Conservation (phyloP, 495 filamentous ascomycete species). For the Aspergillus leporis region DNA sequence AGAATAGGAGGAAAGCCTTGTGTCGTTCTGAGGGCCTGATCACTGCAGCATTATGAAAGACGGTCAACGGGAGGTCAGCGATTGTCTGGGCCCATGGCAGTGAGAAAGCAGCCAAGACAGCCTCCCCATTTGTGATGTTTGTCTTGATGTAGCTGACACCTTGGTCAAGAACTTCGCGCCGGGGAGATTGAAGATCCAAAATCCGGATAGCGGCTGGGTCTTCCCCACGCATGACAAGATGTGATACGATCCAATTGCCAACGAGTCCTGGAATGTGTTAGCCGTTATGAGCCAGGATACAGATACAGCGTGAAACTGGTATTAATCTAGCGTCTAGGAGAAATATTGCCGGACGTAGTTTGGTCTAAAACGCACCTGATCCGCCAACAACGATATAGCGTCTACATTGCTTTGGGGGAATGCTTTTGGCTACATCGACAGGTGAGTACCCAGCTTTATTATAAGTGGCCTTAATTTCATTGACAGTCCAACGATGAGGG, state of each 20-base stretch:
- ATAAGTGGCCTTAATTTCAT: slow-evolving; percentile 50
- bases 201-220: slow-evolving; percentile 54
- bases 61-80: slow-evolving; percentile 50
- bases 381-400: slow-evolving; percentile 61
- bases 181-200: slow-evolving; percentile 50
- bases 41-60: slow-evolving; percentile 58
- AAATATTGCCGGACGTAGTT: not conserved
- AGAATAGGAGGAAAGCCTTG: slow-evolving; percentile 41
- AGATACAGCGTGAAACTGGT: too few species aligned
- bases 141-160: slow-evolving; percentile 50
- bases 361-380: slow-evolving; percentile 44
- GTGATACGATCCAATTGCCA: slow-evolving; percentile 55
- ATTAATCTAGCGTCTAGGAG: not conserved
- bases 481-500: slow-evolving; percentile 53
- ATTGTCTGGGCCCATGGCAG: slow-evolving; percentile 50
- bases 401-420: slow-evolving; percentile 54
- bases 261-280: slow-evolving; percentile 46
- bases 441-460: slow-evolving; percentile 44
- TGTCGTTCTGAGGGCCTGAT: slow-evolving; percentile 53
- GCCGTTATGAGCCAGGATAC: not conserved
- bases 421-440: slow-evolving; percentile 45
- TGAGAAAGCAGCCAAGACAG: slow-evolving; percentile 48
- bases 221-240: slow-evolving; percentile 56
- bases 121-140: slow-evolving; percentile 51
- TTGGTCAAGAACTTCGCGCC: slow-evolving; percentile 37